Evolutionary conservation across 352 stramenopile genomes (phyloP), one percentile per base, ranked within the genome.

Genomic region (Albugo laibachii): DNA sequence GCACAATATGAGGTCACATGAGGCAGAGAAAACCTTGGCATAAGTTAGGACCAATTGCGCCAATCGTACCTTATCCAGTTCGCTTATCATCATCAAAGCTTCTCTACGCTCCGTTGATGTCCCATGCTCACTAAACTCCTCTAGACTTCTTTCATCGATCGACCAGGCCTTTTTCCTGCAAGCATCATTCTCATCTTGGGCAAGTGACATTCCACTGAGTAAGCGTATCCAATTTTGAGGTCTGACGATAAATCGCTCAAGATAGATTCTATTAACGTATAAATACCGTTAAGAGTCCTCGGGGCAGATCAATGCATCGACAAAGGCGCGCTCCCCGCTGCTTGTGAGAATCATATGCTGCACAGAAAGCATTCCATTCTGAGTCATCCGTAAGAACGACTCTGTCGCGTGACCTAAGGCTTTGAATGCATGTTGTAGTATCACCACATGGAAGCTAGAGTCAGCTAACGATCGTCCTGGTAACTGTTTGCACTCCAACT

Each of bases 1-100:
- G 86, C 83, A 70, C 98, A 98, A 54, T 98, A 93, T 85, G 52
- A 0, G 11, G 10, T 24, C 12, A 14, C 21, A 49, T 18, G 34
- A 15, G 34, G 36, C 18, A 49, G 10, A 36, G 16, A 31, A 36
- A 48, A n/a, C 0, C 40, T 13, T 4, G 13, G 48, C n/a, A 41
- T 18, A 2, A 20, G 10, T 19, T 43, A 47, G 2, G 50, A 82
- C 72, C 72, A 41, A 98, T 98, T 0, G 83, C 89, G 14, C 88
- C 92, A 53, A 80, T 96, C 87, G 96, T 97, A 54, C 86, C 74
- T 89, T 74, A 41, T 86, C 76, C 16, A 89, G 73, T 49, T 86
- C 76, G 36, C 76, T 89, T 55, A 97, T 96, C 84, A 97, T 94
- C 56, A 97, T 85, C 97, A 98, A 21, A 98, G 67, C 65, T 98